Conservation (phyloP, 306 rosid species). For the Oemleria cerasiformis region DNA sequence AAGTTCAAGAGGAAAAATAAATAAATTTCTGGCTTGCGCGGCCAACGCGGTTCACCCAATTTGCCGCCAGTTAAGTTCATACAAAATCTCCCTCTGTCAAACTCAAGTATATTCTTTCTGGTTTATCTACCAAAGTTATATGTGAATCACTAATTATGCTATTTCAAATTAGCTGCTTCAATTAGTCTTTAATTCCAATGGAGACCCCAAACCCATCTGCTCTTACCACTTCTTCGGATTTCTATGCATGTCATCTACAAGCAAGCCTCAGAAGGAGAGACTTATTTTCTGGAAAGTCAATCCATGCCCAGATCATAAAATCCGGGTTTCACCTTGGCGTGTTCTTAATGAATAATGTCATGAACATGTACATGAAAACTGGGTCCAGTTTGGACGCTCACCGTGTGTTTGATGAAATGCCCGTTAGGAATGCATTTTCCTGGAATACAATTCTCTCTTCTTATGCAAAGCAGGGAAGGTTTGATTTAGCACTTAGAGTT, state of each 20-base stretch:
- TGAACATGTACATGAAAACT: conserved; percentile 51
- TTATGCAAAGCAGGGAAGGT: conserved; percentile 58
- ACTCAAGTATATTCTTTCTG: no score
- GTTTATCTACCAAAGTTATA: no score
- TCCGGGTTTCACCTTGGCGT: conserved; percentile 56
- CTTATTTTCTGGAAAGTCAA: conserved; percentile 44
- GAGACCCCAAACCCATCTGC: conserved; percentile 24
- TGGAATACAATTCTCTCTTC: conserved; percentile 82
- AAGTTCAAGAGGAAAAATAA: no score
- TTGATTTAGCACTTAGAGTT: conserved; percentile 43
- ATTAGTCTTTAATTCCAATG: conserved; percentile 28
- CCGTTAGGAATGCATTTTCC: conserved; percentile 42
- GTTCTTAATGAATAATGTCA: conserved; percentile 65
- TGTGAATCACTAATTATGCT: no score
- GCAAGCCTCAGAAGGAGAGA: conserved; percentile 48
- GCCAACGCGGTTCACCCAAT: no score
- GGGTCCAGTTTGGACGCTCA: conserved; percentile 48
- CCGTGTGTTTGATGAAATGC: conserved; percentile 68
- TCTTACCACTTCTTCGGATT: conserved; percentile 32
- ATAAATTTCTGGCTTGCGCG: no score
- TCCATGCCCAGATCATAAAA: conserved; percentile 68
- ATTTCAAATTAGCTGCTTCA: not conserved
- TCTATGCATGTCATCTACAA: conserved; percentile 54
- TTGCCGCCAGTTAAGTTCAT: no score
- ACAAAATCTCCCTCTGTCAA: no score